Percentiles rank a stretch among this genome's conserved stretches.
These are phyloP conservation scores for Phlebiopsis gigantea DNA, from an alignment of 768 basidiomycete genomes.

Conservation along the genomic window DNA sequence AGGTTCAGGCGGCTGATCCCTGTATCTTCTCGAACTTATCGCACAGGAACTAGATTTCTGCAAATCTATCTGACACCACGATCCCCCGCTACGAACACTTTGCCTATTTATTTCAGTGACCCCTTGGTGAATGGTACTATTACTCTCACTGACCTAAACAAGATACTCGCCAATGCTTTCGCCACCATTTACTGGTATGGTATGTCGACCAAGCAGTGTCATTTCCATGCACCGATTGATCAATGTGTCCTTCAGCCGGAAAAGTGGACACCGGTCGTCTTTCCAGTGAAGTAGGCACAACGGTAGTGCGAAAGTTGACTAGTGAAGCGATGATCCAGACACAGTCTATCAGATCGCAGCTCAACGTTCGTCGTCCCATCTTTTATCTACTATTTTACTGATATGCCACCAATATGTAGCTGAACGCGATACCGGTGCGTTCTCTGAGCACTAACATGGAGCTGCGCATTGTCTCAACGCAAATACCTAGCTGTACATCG, in stretches of 20 bases:
- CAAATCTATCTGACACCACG: neutral
- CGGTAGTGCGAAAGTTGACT: neutral
- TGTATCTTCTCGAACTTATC: neutral
- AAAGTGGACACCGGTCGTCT: neutral
- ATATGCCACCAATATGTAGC: neutral
- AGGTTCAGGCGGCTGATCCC: neutral
- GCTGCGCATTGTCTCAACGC: too few species aligned
- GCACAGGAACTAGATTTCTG: neutral
- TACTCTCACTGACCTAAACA: neutral
- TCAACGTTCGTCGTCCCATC: neutral
- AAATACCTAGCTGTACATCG: too few species aligned
- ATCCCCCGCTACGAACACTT: too few species aligned
- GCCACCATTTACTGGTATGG: conserved; percentile 1
- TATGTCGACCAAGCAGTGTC: neutral
- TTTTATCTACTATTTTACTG: neutral
- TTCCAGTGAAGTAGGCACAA: neutral
- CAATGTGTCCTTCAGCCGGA: neutral
- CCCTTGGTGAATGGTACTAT: neutral
- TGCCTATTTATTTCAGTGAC: neutral
- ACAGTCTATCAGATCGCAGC: neutral
- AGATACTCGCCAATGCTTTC: neutral
- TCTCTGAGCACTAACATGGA: too few species aligned
- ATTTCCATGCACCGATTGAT: neutral
- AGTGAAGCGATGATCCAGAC: neutral
- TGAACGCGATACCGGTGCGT: too few species aligned